Conservation (phyloP, 192 early-diverging fungal genomes). For the Podila clonocystis region DNA sequence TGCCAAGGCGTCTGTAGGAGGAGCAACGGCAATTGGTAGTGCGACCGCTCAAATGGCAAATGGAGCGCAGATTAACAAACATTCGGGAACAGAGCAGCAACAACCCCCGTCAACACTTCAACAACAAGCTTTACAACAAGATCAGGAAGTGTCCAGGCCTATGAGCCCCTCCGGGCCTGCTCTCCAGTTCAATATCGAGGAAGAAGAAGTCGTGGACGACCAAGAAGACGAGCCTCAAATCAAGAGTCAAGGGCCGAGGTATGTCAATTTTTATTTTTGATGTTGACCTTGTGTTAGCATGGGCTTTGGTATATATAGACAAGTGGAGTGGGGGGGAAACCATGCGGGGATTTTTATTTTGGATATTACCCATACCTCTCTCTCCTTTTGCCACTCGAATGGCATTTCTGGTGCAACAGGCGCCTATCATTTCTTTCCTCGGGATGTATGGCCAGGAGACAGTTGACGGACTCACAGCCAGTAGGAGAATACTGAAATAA, state of each 20-base stretch:
- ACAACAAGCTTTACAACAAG: neutral
- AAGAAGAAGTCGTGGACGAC: neutral
- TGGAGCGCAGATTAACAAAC: neutral
- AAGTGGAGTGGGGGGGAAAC: too few species aligned
- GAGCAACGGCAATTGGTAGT: neutral
- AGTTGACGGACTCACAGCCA: too few species aligned
- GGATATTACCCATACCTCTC: too few species aligned
- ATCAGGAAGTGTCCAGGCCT: neutral
- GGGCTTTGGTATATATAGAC: too few species aligned
- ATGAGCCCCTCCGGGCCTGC: neutral
- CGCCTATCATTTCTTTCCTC: too few species aligned
- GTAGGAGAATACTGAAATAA: too few species aligned
- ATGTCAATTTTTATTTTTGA: neutral
- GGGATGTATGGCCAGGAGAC: too few species aligned
- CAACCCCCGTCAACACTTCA: neutral
- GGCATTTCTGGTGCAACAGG: too few species aligned
- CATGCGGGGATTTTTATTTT: too few species aligned
- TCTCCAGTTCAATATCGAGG: neutral
- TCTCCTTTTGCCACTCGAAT: too few species aligned
- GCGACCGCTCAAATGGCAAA: neutral
- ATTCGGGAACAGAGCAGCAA: slow-evolving; percentile 8
- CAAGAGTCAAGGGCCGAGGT: neutral
- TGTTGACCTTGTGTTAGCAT: neutral
- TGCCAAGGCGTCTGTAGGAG: neutral
- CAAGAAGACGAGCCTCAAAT: neutral